Conservation (phyloP, 139 green algal species). For the Gonium pectorale region DNA sequence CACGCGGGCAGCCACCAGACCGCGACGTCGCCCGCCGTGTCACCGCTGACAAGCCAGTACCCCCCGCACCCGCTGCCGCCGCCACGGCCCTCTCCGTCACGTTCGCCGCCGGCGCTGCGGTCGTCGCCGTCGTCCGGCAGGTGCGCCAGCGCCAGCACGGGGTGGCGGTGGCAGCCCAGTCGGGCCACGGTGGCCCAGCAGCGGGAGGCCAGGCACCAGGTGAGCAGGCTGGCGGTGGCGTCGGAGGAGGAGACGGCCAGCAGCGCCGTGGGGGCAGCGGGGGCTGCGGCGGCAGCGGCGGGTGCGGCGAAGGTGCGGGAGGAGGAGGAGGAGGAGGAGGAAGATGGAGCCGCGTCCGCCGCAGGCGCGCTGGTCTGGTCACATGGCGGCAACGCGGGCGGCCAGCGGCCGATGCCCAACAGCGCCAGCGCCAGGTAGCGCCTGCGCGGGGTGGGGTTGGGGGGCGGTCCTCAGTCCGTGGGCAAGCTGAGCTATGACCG, state of each 20-base stretch:
- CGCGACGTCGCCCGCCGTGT: conserved; percentile 31
- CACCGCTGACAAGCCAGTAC: conserved; percentile 23
- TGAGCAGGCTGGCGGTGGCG: not conserved
- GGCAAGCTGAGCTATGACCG: too few relatives aligned
- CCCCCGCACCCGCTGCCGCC: not conserved
- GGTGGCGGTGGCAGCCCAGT: conserved; percentile 11
- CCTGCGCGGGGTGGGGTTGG: too few relatives aligned
- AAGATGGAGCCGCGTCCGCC: too few relatives aligned
- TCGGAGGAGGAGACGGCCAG: conserved; percentile 28
- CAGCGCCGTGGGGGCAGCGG: not conserved
- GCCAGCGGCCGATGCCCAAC: not conserved
- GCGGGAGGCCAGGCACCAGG: not conserved
- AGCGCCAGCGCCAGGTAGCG: conserved; percentile 24
- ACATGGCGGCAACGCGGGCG: too few relatives aligned
- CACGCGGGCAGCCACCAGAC: conserved; percentile 5
- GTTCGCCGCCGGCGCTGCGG: not conserved
- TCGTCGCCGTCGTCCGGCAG: not conserved
- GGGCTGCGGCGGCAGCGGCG: not conserved
- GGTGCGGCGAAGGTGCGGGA: not conserved
- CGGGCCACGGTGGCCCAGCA: not conserved
- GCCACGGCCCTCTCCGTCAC: not conserved
- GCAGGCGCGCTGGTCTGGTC: too few relatives aligned
- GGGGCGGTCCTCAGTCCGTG: too few relatives aligned
- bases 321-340: not conserved
- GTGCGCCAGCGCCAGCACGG: conserved; percentile 24